Percentiles rank a stretch among this genome's conserved stretches.
phyloP scores from a whole-genome alignment of 305 asterid genomes.

The Fraxinus nigra region DNA sequence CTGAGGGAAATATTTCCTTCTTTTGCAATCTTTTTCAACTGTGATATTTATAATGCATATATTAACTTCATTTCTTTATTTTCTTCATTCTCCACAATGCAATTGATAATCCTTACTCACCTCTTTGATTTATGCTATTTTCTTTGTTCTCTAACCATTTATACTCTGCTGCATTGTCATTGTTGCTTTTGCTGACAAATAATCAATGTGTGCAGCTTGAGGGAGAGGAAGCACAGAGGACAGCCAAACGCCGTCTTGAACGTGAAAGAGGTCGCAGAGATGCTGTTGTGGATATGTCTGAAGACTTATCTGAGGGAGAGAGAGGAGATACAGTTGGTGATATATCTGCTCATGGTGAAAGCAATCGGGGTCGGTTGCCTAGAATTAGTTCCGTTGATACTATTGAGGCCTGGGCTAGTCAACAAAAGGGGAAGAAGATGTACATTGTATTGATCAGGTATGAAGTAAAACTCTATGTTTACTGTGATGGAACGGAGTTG shows the following conservation, averaged over 20 bases:
- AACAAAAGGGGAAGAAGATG: constrained; percentile 79
- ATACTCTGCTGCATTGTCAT: constrained; percentile 1
- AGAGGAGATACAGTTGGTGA: constrained; percentile 64
- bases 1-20: background rate
- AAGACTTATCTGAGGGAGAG: constrained; percentile 93
- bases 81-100: background rate
- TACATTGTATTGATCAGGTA: constrained; percentile 82
- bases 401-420: constrained; percentile 81
- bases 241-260: constrained; percentile 79
- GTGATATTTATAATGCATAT: background rate
- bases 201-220: constrained; percentile 54
- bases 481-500: constrained; percentile 5
- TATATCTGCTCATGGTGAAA: constrained; percentile 62
- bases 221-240: constrained; percentile 77
- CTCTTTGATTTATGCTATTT: constrained; percentile 8
- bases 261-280: constrained; percentile 91
- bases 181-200: constrained; percentile 15
- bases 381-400: constrained; percentile 79
- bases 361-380: constrained; percentile 68
- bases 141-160: constrained; percentile 7
- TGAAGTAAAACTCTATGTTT: constrained; percentile 23
- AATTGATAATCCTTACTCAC: background rate
- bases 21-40: background rate
- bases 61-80: background rate
- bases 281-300: constrained; percentile 98